phyloP scores from a whole-genome alignment of 176 grass and related monocot species.

The Phoenix roebelenii region DNA sequence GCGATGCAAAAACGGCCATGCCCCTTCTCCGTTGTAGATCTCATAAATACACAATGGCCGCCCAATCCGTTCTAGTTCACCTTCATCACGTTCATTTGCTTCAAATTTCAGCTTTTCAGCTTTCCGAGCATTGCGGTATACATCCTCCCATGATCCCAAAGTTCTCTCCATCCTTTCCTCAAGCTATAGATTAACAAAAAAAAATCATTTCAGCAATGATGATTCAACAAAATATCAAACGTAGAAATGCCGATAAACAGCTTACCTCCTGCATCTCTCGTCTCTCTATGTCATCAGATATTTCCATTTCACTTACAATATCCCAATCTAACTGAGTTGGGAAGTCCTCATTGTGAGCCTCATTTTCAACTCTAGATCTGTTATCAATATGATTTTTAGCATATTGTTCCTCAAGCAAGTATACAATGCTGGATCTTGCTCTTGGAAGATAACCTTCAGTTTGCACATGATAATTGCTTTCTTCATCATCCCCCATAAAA shows the following conservation, averaged over 20 bases:
- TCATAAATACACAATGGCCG: conserved; percentile 84
- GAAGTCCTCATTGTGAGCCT: conserved; percentile 47
- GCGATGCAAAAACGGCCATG: conserved; percentile 81
- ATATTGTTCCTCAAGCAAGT: conserved; percentile 47
- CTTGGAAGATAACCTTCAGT: conserved; percentile 12
- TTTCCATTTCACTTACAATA: conserved; percentile 64
- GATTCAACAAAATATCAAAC: conserved; percentile 7
- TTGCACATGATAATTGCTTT: conserved; percentile 25
- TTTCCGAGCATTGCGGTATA: conserved; percentile 72
- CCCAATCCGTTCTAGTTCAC: conserved; percentile 82
- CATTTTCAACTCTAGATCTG: conserved; percentile 32
- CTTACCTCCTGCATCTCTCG: conserved; percentile 82
- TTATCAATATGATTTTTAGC: conserved; percentile 30
- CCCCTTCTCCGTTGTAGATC: conserved; percentile 70
- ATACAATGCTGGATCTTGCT: conserved; percentile 22
- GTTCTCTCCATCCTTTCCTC: conserved; percentile 84
- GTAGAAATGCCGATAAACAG: conserved; percentile 8
- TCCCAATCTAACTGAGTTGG: conserved; percentile 63
- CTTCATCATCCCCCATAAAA: conserved; percentile 40
- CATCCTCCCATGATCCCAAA: conserved; percentile 84
- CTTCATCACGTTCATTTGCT: conserved; percentile 86
- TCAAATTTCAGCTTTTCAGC: conserved; percentile 73
- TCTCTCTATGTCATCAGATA: conserved; percentile 63
- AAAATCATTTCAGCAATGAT: neutral
- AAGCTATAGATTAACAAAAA: conserved; percentile 40